Evolutionary conservation across 2,329 filamentous ascomycete species (phyloP).

Genomic region (Exophiala sp.): DNA sequence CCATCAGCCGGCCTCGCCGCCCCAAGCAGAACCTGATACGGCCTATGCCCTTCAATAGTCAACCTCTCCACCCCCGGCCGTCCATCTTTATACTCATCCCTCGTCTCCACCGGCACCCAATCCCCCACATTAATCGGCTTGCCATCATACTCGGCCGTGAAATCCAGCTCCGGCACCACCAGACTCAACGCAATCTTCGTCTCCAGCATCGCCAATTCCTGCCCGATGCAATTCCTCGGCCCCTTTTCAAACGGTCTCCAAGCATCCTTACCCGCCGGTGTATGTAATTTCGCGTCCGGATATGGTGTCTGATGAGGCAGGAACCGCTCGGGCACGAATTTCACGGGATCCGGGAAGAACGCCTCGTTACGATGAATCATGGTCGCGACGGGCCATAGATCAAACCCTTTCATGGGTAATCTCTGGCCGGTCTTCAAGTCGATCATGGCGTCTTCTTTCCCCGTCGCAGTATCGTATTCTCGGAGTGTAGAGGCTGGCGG

Average conservation of each 20-base stretch:
- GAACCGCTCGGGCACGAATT: conserved; percentile 51
- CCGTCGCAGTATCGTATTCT: background rate
- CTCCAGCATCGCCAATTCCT: conserved; percentile 55
- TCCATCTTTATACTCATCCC: conserved; percentile 13
- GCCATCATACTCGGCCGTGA: conserved; percentile 40
- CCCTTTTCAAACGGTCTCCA: conserved; percentile 57
- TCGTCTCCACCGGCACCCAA: conserved; percentile 17
- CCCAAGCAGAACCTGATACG: conserved; percentile 21
- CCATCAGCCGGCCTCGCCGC: conserved; percentile 19
- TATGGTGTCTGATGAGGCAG: conserved; percentile 27
- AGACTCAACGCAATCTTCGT: conserved; percentile 50
- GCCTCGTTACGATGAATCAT: conserved; percentile 38
- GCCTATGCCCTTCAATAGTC: conserved; percentile 23
- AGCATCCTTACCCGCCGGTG: conserved; percentile 40
- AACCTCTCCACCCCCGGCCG: conserved; percentile 3
- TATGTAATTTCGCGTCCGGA: conserved; percentile 33
- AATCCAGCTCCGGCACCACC: conserved; percentile 50
- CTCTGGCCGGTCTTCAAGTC: conserved; percentile 20
- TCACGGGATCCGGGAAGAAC: conserved; percentile 44
- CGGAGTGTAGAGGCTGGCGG: conserved; percentile 37
- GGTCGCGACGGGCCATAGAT: conserved; percentile 25
- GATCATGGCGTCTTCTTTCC: conserved; percentile 9
- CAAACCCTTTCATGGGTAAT: conserved; percentile 19
- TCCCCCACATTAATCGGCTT: conserved; percentile 15
- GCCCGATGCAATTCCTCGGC: conserved; percentile 55